These are phyloP conservation scores for Brassica hybrid DNA, from an alignment of 441 rosid genomes.

Conservation along the genomic window DNA sequence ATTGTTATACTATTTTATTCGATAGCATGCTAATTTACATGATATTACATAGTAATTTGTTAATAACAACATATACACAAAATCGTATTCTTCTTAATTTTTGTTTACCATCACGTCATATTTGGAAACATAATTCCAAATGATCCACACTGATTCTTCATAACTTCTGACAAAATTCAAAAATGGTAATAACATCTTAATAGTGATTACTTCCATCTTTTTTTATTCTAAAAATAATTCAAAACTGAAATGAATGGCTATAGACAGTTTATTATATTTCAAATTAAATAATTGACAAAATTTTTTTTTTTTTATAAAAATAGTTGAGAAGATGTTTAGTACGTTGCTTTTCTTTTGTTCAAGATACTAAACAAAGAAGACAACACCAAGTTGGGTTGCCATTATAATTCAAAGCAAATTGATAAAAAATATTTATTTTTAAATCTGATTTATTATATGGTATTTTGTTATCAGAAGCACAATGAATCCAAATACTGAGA, in stretches of 20 bases:
- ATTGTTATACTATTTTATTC: neutral
- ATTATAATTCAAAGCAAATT: neutral
- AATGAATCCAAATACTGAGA: neutral
- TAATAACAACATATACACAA: conserved; percentile 1
- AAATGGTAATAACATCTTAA: neutral
- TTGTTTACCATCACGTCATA: neutral
- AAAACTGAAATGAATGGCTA: neutral
- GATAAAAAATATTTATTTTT: neutral
- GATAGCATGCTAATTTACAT: neutral
- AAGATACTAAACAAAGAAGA: neutral
- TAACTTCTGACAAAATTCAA: neutral
- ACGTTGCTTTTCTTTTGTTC: neutral
- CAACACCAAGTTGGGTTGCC: neutral
- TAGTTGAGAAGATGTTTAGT: neutral
- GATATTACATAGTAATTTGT: neutral
- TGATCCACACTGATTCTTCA: neutral
- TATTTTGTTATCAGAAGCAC: conserved; percentile 4
- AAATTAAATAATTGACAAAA: neutral
- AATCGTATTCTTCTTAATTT: neutral
- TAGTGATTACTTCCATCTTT: neutral
- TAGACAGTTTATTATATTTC: neutral
- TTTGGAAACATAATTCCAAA: neutral
- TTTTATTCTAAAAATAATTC: neutral
- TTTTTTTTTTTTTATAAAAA: neutral
- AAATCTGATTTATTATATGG: neutral